Evolutionary conservation across 2,329 filamentous ascomycete species (phyloP).

Genomic region (Phyllosticta paracitricarpa): DNA sequence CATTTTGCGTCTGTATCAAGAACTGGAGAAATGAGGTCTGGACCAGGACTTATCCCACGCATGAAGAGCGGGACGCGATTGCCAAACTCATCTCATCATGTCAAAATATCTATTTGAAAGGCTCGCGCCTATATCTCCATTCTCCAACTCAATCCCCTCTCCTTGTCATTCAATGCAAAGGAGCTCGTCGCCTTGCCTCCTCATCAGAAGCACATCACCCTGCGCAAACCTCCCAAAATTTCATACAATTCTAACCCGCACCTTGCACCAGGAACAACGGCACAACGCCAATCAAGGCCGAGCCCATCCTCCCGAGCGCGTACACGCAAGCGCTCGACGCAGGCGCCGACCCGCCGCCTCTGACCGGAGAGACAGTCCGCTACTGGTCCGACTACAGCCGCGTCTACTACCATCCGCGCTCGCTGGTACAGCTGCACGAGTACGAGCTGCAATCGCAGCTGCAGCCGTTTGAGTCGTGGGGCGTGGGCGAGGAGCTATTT

Average conservation of each 20-base stretch:
- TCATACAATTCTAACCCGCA: background rate
- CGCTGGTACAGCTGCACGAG: slow-evolving; percentile 77
- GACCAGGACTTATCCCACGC: too few relatives aligned
- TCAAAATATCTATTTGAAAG: too few relatives aligned
- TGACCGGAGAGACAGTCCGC: slow-evolving; percentile 63
- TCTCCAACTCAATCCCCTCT: too few relatives aligned
- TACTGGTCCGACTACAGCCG: slow-evolving; percentile 97
- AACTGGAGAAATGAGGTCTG: too few relatives aligned
- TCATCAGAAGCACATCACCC: too few relatives aligned
- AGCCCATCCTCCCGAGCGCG: slow-evolving; percentile 54
- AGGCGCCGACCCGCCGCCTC: slow-evolving; percentile 51
- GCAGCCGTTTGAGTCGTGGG: slow-evolving; percentile 69
- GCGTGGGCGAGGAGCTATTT: slow-evolving; percentile 29
- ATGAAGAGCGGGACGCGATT: too few relatives aligned
- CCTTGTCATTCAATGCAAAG: too few relatives aligned
- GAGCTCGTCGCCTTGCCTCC: too few relatives aligned
- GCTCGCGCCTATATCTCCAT: too few relatives aligned
- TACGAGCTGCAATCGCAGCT: slow-evolving; percentile 73
- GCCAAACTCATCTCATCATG: too few relatives aligned
- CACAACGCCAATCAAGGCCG: slow-evolving; percentile 47
- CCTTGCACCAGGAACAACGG: slow-evolving; percentile 48
- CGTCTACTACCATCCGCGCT: slow-evolving; percentile 84
- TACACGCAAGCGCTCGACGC: slow-evolving; percentile 75
- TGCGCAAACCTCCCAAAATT: background rate
- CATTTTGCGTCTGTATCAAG: too few relatives aligned